These are phyloP conservation scores for Salix arbutifolia DNA, from an alignment of 345 rosid species.

Conservation along the genomic window DNA sequence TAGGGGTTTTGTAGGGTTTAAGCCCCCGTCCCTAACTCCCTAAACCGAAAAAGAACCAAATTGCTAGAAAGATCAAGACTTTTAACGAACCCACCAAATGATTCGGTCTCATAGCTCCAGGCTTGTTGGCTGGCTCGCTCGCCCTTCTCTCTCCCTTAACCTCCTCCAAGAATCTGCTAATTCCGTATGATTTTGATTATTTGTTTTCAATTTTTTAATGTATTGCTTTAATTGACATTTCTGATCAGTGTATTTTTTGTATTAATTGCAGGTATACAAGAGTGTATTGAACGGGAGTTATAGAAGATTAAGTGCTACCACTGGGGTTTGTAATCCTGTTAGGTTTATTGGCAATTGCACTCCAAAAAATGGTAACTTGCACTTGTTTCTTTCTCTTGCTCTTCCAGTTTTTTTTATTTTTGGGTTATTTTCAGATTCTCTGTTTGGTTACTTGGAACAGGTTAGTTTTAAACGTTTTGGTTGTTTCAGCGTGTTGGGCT, in stretches of 20 bases:
- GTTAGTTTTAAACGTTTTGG: background rate
- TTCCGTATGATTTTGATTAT: constrained; percentile 27
- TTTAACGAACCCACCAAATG: constrained; percentile 34
- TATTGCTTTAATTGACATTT: background rate
- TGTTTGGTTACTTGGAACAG: background rate
- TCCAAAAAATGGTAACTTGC: constrained; percentile 35
- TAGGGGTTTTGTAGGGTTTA: constrained; percentile 45
- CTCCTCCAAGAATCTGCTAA: constrained; percentile 26
- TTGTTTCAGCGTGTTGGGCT: background rate
- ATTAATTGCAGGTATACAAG: constrained; percentile 36
- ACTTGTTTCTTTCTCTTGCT: background rate
- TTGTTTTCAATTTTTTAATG: background rate
- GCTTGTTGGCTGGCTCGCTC: constrained; percentile 46
- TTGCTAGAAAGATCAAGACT: background rate
- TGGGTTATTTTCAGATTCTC: background rate
- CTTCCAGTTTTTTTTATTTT: background rate
- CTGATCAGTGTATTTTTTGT: background rate
- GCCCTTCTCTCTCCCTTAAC: constrained; percentile 40
- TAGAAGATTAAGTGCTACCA: constrained; percentile 36
- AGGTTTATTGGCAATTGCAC: constrained; percentile 24
- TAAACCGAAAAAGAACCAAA: background rate
- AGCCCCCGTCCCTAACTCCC: background rate
- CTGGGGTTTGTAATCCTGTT: constrained; percentile 28
- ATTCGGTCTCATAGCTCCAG: constrained; percentile 57
- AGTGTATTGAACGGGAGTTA: constrained; percentile 32